These are phyloP conservation scores for Fusarium falciforme DNA, from an alignment of 2,329 filamentous ascomycete genomes.

Conservation along the genomic window DNA sequence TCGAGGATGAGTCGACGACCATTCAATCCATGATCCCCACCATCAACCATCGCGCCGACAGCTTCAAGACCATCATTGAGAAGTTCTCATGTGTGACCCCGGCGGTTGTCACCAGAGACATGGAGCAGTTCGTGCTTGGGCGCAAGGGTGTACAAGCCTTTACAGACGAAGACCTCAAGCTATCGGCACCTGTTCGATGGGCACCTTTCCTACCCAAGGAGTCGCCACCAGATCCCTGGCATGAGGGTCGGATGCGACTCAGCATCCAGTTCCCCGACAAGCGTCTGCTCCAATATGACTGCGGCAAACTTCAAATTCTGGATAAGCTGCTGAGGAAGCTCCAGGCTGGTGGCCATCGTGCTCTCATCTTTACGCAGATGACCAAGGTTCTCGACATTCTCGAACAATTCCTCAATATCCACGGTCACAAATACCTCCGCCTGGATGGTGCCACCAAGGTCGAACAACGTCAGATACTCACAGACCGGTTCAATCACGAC, in stretches of 20 bases:
- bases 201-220: slow-evolving; percentile 68
- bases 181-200: slow-evolving; percentile 67
- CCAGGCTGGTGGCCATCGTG: slow-evolving; percentile 90
- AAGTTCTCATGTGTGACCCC: slow-evolving; percentile 95
- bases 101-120: slow-evolving; percentile 83
- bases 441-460: slow-evolving; percentile 97
- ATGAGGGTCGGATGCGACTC: slow-evolving; percentile 90
- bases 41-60: slow-evolving; percentile 76
- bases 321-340: slow-evolving; percentile 87
- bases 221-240: slow-evolving; percentile 81
- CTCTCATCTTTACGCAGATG: slow-evolving; percentile 99
- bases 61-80: slow-evolving; percentile 79
- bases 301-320: slow-evolving; percentile 92
- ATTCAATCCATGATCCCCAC: slow-evolving; percentile 78
- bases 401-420: slow-evolving; percentile 97
- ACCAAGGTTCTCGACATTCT: slow-evolving; percentile 97
- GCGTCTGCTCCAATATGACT: slow-evolving; percentile 95
- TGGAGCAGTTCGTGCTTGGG: slow-evolving; percentile 76
- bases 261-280: slow-evolving; percentile 98
- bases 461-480: slow-evolving; percentile 93
- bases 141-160: slow-evolving; percentile 68
- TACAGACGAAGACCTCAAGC: slow-evolving; percentile 65
- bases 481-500: slow-evolving; percentile 97
- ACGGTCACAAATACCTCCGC: slow-evolving; percentile 95
- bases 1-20: slow-evolving; percentile 74